Conservation (phyloP, 2,329 filamentous ascomycete species). For the Xylaria arbuscula region DNA sequence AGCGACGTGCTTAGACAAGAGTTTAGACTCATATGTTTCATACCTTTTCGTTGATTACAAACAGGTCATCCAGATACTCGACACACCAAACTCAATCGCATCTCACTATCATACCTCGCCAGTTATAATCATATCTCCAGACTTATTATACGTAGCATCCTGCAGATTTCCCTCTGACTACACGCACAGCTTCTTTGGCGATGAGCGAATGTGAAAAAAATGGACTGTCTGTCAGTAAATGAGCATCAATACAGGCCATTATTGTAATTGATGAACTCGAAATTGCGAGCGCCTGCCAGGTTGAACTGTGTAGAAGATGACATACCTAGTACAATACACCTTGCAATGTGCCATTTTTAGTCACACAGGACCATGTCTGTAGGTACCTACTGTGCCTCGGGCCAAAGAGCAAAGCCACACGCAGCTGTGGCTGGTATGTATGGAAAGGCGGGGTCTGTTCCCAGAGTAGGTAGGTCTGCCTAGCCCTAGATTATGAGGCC, state of each 20-base stretch:
- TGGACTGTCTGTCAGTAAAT: too few species aligned
- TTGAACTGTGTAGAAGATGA: neutral
- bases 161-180: neutral
- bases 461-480: slow-evolving; percentile 44
- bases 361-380: neutral
- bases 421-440: neutral
- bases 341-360: too few species aligned
- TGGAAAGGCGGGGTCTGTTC: neutral
- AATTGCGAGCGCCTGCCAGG: too few species aligned
- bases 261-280: too few species aligned
- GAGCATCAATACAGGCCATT: too few species aligned
- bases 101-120: slow-evolving; percentile 1
- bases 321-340: neutral
- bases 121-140: slow-evolving; percentile 1
- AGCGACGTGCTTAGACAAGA: slow-evolving; percentile 17
- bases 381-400: slow-evolving; percentile 1
- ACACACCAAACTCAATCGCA: neutral
- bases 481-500: slow-evolving; percentile 47
- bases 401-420: neutral
- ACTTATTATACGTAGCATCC: slow-evolving; percentile 15
- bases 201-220: neutral
- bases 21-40: slow-evolving; percentile 21
- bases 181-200: neutral
- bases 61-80: neutral
- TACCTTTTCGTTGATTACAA: slow-evolving; percentile 1